A percentile compares a stretch with the other conserved stretches of the same genome.
Conservation (phyloP, 164 flowering plant species). For the Liquidambar formosana region DNA sequence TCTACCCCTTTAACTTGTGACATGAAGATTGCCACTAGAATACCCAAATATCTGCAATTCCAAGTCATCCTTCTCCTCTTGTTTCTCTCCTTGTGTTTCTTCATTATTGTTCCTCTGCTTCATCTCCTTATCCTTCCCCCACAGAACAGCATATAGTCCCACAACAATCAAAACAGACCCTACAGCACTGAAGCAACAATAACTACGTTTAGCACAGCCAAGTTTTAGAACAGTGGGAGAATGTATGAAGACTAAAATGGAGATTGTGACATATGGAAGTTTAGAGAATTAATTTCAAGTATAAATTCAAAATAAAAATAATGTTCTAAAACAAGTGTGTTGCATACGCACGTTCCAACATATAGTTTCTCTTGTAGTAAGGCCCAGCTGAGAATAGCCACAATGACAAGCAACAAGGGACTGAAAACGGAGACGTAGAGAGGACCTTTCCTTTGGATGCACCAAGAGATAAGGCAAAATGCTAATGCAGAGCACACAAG, state of each 20-base stretch:
- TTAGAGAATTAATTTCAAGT: no score
- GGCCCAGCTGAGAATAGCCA: conserved; percentile 69
- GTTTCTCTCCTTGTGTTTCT: not conserved
- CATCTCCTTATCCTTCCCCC: conserved; percentile 74
- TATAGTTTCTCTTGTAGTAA: conserved; percentile 62
- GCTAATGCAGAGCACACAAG: conserved; percentile 63
- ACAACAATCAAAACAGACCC: conserved; percentile 69
- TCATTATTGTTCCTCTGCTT: not conserved
- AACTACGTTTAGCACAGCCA: not conserved
- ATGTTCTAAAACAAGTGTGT: no score
- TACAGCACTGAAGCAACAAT: conserved; percentile 38
- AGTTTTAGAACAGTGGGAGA: no score
- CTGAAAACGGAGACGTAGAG: conserved; percentile 80
- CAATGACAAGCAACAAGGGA: conserved; percentile 70
- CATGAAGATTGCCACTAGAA: not conserved
- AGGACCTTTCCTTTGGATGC: conserved; percentile 67
- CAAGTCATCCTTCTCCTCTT: conserved; percentile 17
- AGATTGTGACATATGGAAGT: no score
- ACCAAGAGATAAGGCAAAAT: conserved; percentile 61
- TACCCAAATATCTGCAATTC: conserved; percentile 14
- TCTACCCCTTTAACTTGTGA: not conserved
- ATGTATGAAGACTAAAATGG: no score
- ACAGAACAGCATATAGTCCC: conserved; percentile 80
- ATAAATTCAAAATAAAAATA: not conserved
- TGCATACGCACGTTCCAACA: conserved; percentile 58